Conservation (phyloP, 208 protist species). For the Leishmania gerbilli region DNA sequence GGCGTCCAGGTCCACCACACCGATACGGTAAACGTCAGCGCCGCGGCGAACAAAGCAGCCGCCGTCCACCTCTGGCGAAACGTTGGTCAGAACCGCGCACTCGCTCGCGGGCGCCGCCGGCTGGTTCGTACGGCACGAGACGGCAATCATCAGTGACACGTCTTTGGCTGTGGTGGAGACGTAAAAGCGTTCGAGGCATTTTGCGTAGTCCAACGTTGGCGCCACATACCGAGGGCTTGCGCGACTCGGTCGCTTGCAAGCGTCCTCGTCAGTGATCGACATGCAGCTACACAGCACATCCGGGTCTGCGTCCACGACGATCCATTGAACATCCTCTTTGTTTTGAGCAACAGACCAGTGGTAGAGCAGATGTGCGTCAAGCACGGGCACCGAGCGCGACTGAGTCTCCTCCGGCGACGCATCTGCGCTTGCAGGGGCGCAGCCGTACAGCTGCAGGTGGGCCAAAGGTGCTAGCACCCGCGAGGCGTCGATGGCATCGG, state of each 20-base stretch:
- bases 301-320: constrained; percentile 25
- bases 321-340: constrained; percentile 39
- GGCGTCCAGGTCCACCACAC: constrained; percentile 72
- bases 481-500: constrained; percentile 48
- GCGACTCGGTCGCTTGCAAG: background rate
- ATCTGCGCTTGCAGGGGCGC: constrained; percentile 6
- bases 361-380: constrained; percentile 70
- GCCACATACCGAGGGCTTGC: constrained; percentile 3
- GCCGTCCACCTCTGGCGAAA: constrained; percentile 11
- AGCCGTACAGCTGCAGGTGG: constrained; percentile 60
- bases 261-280: background rate
- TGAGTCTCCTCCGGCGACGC: constrained; percentile 6
- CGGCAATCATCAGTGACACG: constrained; percentile 60
- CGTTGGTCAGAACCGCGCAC: background rate
- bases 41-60: constrained; percentile 27
- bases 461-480: constrained; percentile 39
- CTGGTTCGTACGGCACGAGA: constrained; percentile 23
- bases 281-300: constrained; percentile 23
- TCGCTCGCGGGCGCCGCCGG: constrained; percentile 5
- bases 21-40: constrained; percentile 47
- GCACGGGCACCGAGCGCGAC: constrained; percentile 23
- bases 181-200: constrained; percentile 69
- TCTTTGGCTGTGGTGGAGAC: constrained; percentile 72
- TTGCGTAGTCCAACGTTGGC: constrained; percentile 36
- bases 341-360: constrained; percentile 50